phyloP scores from a whole-genome alignment of 768 basidiomycete species.

The Trichaptum fuscoviolaceum region DNA sequence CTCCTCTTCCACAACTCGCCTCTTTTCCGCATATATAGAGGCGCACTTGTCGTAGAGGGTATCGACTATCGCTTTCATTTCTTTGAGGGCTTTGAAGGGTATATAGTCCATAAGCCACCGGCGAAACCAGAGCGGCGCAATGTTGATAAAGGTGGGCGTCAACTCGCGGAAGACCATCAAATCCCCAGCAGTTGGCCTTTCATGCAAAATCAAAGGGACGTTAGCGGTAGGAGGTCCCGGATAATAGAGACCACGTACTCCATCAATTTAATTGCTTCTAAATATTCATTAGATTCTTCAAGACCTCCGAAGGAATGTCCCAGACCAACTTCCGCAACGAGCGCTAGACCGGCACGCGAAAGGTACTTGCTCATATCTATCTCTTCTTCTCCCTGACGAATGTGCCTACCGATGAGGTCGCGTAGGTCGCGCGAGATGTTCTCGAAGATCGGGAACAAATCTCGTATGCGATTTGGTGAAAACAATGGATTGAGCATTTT shows the following conservation, averaged over 20 bases:
- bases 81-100: neutral
- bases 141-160: neutral
- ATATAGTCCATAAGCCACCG: neutral
- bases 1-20: neutral
- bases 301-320: slow-evolving; percentile 10
- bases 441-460: slow-evolving; percentile 4
- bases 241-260: neutral
- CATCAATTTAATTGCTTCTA: neutral
- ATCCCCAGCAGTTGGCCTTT: neutral
- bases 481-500: slow-evolving; percentile 43
- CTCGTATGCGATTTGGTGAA: slow-evolving; percentile 34
- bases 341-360: slow-evolving; percentile 8
- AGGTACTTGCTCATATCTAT: slow-evolving; percentile 8
- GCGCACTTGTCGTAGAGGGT: neutral
- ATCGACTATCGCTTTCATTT: slow-evolving; percentile 4
- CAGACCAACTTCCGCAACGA: slow-evolving; percentile 9
- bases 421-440: neutral
- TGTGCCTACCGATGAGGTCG: neutral
- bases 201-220: neutral
- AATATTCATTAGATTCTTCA: slow-evolving; percentile 5
- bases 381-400: neutral
- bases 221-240: too few species aligned
- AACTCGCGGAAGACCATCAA: neutral
- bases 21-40: neutral
- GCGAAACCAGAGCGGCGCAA: neutral